A percentile compares a stretch with the other conserved stretches of the same genome.
Conservation (phyloP, 2,329 filamentous ascomycete genomes). For the Curvularia sp. region DNA sequence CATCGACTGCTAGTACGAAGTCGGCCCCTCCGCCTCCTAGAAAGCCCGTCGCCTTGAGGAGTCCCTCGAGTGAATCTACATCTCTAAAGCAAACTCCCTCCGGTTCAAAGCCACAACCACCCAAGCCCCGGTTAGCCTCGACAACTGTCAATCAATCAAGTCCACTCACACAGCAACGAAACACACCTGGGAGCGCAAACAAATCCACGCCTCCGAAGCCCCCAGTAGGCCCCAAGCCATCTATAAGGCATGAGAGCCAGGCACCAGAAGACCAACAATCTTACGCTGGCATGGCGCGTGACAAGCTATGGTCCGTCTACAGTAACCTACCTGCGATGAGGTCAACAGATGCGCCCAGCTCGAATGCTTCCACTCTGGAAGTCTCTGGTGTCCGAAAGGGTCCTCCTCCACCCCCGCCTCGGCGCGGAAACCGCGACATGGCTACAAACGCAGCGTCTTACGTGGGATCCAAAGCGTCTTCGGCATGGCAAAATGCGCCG, state of each 20-base stretch:
- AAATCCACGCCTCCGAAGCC: slow-evolving; percentile 47
- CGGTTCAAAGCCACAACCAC: slow-evolving; percentile 45
- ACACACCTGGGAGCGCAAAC: slow-evolving; percentile 30
- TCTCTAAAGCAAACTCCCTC: slow-evolving; percentile 23
- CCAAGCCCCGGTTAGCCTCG: slow-evolving; percentile 43
- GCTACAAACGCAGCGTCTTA: slow-evolving; percentile 50
- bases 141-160: slow-evolving; percentile 37
- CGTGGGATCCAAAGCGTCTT: slow-evolving; percentile 48
- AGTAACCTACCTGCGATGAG: slow-evolving; percentile 49
- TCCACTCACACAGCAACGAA: slow-evolving; percentile 37
- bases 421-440: slow-evolving; percentile 47
- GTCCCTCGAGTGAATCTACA: slow-evolving; percentile 42
- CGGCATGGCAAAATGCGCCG: slow-evolving; percentile 47
- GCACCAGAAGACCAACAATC: slow-evolving; percentile 35
- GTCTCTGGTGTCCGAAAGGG: slow-evolving; percentile 23
- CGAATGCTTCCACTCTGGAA: slow-evolving; percentile 21
- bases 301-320: slow-evolving; percentile 52
- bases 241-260: slow-evolving; percentile 28
- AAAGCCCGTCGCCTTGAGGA: slow-evolving; percentile 51
- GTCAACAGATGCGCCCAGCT: slow-evolving; percentile 27
- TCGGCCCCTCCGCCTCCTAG: slow-evolving; percentile 43
- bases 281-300: slow-evolving; percentile 49
- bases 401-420: slow-evolving; percentile 50
- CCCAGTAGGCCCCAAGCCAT: slow-evolving; percentile 35
- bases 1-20: slow-evolving; percentile 34